Conservation (phyloP, 1,284 basidiomycete genomes). For the Sphaerobolus stellatus region DNA sequence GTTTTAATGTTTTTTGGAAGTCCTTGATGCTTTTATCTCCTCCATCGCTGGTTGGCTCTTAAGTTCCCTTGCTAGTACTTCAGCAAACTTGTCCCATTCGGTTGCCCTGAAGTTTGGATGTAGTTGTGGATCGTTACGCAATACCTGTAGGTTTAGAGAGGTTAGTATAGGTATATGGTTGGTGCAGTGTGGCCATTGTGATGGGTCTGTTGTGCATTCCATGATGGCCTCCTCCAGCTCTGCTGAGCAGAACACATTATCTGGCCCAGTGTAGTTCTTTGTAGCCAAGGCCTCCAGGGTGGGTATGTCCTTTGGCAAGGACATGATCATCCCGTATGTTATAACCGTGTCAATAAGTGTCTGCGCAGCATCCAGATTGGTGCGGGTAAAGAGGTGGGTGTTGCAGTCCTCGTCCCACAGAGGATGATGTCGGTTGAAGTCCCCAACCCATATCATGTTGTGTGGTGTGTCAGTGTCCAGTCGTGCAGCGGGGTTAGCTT, state of each 20-base stretch:
- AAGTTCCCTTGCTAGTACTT: conserved; percentile 7
- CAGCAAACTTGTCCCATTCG: background rate
- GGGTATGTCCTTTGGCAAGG: background rate
- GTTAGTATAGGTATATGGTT: background rate
- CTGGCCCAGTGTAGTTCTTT: background rate
- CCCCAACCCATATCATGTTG: background rate
- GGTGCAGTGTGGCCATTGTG: background rate
- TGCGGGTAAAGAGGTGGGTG: background rate
- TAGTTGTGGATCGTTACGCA: background rate
- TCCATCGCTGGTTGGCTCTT: background rate
- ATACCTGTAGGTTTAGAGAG: background rate
- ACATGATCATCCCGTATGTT: background rate
- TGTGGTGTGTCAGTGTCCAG: background rate
- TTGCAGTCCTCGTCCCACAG: background rate
- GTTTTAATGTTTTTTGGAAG: background rate
- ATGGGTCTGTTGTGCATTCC: conserved; percentile 16
- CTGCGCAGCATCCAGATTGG: background rate
- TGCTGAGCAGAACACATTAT: background rate
- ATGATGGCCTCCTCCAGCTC: background rate
- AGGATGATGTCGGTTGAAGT: background rate
- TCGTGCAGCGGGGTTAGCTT: too few species aligned
- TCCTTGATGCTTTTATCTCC: background rate
- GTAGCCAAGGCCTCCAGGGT: background rate
- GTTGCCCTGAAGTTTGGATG: background rate
- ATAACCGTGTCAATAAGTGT: background rate